Evolutionary conservation across 2,329 filamentous ascomycete species (phyloP), one percentile per base, ranked within the genome.

Genomic region (Hypoxylon sp.): DNA sequence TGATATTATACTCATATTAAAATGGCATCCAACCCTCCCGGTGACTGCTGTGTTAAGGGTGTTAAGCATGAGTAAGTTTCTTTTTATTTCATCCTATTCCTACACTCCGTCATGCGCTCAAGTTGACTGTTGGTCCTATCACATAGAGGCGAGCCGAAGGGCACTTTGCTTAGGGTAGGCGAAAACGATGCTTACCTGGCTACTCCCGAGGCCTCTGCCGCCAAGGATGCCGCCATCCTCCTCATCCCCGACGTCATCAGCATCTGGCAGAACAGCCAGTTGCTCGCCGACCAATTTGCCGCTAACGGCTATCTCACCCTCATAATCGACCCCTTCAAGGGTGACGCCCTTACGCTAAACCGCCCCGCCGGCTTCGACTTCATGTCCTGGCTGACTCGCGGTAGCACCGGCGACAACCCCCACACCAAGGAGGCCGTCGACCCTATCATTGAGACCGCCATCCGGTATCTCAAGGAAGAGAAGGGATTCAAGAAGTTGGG

Each of bases 231-330:
- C 27, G 85, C 80, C 35, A 78, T 88, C 68, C 77, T 88, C 14
- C 80, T 81, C 74, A 64, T 86, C 42, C 82, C 83, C 13, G 86
- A 88, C 67, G 80, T 87, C 64, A 79, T 85, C 60, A 82, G 86
- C 68, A 83, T 87, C 77, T 87, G 84, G 84, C 82, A 86, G 67
- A 90, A 91, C 79, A 81, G 83, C 76, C 80, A 90, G 80, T 82
- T 92, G 69, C 87, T 94, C 74, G 92, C 92, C 66, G 92, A 95
- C 82, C 88, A 92, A 75, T 92, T 87, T 78, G 92, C 92, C 64
- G 87, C 88, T 71, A 91, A 91, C 77, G 92, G 91, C 73, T 94
- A 93, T 82, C 83, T 90, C 63, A 86, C 86, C 62, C 81, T 93
- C 46, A 85, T 94, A 68, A 87, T 91, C 30, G 92, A 95, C 78